These are phyloP conservation scores for Patellifolia procumbens DNA, from an alignment of 179 eudicot genomes.

Conservation along the genomic window DNA sequence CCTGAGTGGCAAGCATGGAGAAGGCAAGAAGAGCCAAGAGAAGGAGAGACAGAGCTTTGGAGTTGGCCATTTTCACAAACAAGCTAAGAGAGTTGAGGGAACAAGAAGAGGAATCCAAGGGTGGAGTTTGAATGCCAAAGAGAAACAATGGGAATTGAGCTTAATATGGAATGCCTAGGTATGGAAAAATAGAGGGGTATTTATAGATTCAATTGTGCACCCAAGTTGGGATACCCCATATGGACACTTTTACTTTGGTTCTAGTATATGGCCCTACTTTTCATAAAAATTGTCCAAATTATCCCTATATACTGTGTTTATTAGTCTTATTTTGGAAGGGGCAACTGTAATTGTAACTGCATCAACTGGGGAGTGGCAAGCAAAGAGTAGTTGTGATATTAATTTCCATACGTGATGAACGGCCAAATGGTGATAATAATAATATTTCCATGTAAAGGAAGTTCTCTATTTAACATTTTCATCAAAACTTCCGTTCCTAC, in stretches of 20 bases:
- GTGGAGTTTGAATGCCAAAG: not conserved
- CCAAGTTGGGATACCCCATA: constrained; percentile 8
- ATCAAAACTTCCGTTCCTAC: no score
- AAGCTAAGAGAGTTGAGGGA: not conserved
- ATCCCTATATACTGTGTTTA: not conserved
- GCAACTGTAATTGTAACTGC: not conserved
- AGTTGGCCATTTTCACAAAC: constrained; percentile 15
- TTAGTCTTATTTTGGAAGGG: not conserved
- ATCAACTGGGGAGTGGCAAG: not conserved
- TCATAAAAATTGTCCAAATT: constrained; percentile 4
- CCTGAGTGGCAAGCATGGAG: constrained; percentile 35
- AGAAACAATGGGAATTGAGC: not conserved
- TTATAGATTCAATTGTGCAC: constrained; percentile 20
- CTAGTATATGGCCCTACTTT: not conserved
- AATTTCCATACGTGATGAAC: no score
- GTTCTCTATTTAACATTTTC: no score
- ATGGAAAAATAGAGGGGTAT: constrained; percentile 7
- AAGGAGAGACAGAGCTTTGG: constrained; percentile 20
- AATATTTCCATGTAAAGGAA: no score
- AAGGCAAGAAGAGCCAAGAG: constrained; percentile 31
- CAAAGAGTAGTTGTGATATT: no score
- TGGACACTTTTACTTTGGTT: constrained; percentile 8
- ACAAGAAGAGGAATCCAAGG: not conserved
- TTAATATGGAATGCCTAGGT: constrained; percentile 13
- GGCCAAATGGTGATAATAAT: no score